Conservation (phyloP, 371 early-diverging fungal species). For the Syncephalastrum contaminatum region DNA sequence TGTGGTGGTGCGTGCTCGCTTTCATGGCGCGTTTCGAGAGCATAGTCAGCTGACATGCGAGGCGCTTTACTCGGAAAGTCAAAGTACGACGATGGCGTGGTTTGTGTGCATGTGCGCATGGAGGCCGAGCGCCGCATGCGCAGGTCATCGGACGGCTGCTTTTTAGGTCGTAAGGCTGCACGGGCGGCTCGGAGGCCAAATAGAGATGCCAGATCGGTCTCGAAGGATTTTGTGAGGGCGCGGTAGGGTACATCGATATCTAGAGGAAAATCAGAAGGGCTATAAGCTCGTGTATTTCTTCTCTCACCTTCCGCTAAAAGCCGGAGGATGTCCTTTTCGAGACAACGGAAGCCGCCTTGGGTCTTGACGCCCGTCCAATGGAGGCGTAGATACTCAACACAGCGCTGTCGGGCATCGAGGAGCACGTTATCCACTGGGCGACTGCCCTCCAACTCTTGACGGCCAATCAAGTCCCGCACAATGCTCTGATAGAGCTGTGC, state of each 20-base stretch:
- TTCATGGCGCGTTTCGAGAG: background rate
- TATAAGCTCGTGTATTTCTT: background rate
- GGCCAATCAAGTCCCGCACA: constrained; percentile 37
- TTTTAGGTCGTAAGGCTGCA: constrained; percentile 5
- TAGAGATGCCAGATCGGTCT: constrained; percentile 27
- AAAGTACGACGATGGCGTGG: constrained; percentile 2
- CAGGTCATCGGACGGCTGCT: background rate
- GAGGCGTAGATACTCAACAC: constrained; percentile 30
- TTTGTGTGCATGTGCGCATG: too few relatives aligned
- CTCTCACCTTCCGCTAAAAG: constrained; percentile 35
- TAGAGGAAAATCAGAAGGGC: background rate
- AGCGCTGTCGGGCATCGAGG: constrained; percentile 26
- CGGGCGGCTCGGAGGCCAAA: constrained; percentile 24
- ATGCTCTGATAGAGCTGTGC: constrained; percentile 46
- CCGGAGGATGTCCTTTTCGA: constrained; percentile 35
- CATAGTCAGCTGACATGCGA: background rate
- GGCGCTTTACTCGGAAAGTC: background rate
- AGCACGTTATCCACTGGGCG: constrained; percentile 43
- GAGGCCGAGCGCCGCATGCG: too few relatives aligned
- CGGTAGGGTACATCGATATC: constrained; percentile 41
- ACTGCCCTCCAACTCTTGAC: constrained; percentile 47
- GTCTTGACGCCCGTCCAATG: constrained; percentile 36
- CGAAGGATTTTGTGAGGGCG: constrained; percentile 28
- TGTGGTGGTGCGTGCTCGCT: background rate
- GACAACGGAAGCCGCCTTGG: constrained; percentile 25